Base-by-base conservation (phyloP, 2,329 filamentous ascomycete genomes). In the Fusarium sp. region DNA sequence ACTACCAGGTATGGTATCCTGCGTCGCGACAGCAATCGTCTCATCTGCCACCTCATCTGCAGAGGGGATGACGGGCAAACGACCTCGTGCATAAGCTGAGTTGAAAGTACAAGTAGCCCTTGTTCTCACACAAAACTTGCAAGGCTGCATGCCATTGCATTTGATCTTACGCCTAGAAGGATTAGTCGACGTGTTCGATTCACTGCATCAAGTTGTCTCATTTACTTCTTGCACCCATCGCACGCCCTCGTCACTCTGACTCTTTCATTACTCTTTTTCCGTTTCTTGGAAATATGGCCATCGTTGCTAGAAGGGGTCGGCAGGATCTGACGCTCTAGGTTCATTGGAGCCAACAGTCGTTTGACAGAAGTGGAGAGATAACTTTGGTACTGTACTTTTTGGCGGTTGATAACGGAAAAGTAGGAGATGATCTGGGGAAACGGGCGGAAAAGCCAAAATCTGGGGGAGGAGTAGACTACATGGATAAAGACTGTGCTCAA, bases 141-240 rank as follows among this genome's bases (percentile, higher is more conserved):
- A 75, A n/a, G 73, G 73, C 46, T 73, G 70, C 11, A 64, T 63
- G 34, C 73, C 73, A 58, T 73, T 67, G 43, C 73, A 75, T 10
- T 73, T 73, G 49, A 75, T 75, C 57, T 75, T 75, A 34, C 72
- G 56, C 48, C 73, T 75, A 26, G 14, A 44, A 13, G 28, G 41
- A 57, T 74, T 63, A 74, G 68, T 61, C 19, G 2, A 10, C 4
- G 10, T 19, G 26, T n/a, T 30, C 2, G 28, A 49, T 59, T 28
- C 23, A 23, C 13, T 7, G 12, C 11, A 41, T 11, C 19, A 41
- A 6, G 19, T 25, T 25, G 26, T 26, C 19, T 39, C 26, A 16
- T 64, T 52, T 53, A 75, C 74, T 72, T 75, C 63, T 75, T 75
- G 60, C 74, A 75, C 23, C 69, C 56, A 60, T 75, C 74, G 49